Evolutionary conservation across 2,329 filamentous ascomycete genomes (phyloP).

Genomic region (Epichloe festucae): DNA sequence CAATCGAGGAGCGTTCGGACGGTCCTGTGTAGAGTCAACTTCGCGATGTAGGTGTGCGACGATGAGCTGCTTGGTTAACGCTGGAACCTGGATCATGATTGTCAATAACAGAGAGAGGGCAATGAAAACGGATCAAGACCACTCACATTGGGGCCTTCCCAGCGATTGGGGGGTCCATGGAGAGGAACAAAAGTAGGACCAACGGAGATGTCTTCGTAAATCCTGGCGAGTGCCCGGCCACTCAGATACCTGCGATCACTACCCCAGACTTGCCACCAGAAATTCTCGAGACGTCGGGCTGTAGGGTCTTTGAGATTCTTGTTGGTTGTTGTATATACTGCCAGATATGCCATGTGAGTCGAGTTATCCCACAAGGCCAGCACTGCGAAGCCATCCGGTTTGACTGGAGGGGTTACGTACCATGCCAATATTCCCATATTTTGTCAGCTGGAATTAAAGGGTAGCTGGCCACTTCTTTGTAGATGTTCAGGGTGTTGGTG

Average conservation of each 20-base stretch:
- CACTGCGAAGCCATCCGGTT: background rate
- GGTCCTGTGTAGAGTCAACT: slow-evolving; percentile 5
- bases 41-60: slow-evolving; percentile 12
- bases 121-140: slow-evolving; percentile 5
- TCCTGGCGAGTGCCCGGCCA: slow-evolving; percentile 37
- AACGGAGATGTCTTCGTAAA: slow-evolving; percentile 45
- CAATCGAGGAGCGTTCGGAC: slow-evolving; percentile 4
- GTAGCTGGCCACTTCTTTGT: slow-evolving; percentile 40
- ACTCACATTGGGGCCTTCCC: slow-evolving; percentile 35
- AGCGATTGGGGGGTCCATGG: slow-evolving; percentile 38
- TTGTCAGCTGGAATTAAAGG: slow-evolving; percentile 37
- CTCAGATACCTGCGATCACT: slow-evolving; percentile 41
- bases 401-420: slow-evolving; percentile 22
- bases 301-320: slow-evolving; percentile 48
- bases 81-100: slow-evolving; percentile 12
- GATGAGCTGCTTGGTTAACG: slow-evolving; percentile 17
- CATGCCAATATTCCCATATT: slow-evolving; percentile 44
- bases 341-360: background rate
- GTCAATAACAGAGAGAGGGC: background rate
- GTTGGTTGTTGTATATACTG: slow-evolving; percentile 49
- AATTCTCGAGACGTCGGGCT: slow-evolving; percentile 48
- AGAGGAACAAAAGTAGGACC: slow-evolving; percentile 45
- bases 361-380: background rate
- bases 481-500: slow-evolving; percentile 37
- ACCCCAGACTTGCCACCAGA: slow-evolving; percentile 55